Base-by-base conservation (phyloP, 495 filamentous ascomycete species). In the Pyronema omphalodes region DNA sequence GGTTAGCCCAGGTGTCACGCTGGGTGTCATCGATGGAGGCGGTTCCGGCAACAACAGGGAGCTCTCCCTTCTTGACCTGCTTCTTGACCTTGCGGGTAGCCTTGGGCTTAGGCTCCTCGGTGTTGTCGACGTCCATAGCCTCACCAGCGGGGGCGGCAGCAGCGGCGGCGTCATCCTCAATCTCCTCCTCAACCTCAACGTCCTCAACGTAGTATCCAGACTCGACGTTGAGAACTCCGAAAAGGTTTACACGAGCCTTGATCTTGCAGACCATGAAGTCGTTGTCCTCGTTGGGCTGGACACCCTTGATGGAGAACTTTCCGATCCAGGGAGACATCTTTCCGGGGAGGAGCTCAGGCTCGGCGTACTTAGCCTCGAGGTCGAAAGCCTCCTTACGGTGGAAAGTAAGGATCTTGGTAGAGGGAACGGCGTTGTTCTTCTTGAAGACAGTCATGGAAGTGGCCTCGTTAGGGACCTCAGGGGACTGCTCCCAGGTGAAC, bases 231-330 rank as follows among this genome's bases (percentile, higher is more conserved):
- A 99, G 74, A 51, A 96, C 80, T 65, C 91, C 91, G 72, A 96
- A 89, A 58, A 95, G 76, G 72, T 99, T 99, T 45, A 99, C 78
- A 51, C 91, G 79, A 36, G 93, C 93, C 78, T 99, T 99, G 54
- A 99, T 81, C 75, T 99, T 99, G 81, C 91, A 99, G 62, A 99
- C 94, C 86, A 93, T 93, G 68, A 93, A 93, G 62, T 93, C 86
- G 47, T 91, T 83, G 58, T 93, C 87, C 52, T 77, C 74, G 66
- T 87, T 83, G 34, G 84, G 79, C 71, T 88, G 79, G 59, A 93
- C 86, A 23, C 78, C 80, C 77, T 93, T 93, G 66, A 93, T 82
- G 18, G 86, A 91, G 72, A 99, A 99, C 53, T 84, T 78, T 51
- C 91, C 91, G 61, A 99, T 94, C 81, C 89, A 96, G 51, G 91